Conservation (phyloP, 768 basidiomycete species). For the Russula olivacea region DNA sequence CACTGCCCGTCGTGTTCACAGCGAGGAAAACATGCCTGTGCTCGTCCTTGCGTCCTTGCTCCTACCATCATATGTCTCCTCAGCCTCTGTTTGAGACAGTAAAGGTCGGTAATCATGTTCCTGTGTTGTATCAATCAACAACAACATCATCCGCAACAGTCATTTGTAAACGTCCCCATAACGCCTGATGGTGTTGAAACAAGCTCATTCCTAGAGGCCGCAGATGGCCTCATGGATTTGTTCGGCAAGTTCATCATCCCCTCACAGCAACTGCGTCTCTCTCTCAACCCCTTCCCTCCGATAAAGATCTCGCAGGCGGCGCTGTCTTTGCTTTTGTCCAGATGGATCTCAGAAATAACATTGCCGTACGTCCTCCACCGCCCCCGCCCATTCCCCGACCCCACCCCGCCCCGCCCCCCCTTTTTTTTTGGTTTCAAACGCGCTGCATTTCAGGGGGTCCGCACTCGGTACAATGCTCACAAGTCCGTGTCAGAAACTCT, state of each 20-base stretch:
- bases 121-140: slow-evolving; percentile 8
- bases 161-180: slow-evolving; percentile 78
- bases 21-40: neutral
- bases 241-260: slow-evolving; percentile 46
- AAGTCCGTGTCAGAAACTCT: slow-evolving; percentile 46
- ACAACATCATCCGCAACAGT: slow-evolving; percentile 41
- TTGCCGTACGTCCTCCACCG: slow-evolving; percentile 51
- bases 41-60: slow-evolving; percentile 17
- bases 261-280: neutral
- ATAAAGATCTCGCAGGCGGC: slow-evolving; percentile 57
- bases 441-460: slow-evolving; percentile 50
- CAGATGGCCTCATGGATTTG: slow-evolving; percentile 74
- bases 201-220: slow-evolving; percentile 72
- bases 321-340: slow-evolving; percentile 72
- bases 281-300: neutral
- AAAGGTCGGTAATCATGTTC: slow-evolving; percentile 39
- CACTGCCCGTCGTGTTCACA: neutral
- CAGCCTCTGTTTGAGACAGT: slow-evolving; percentile 68
- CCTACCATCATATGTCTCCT: slow-evolving; percentile 40
- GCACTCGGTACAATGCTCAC: slow-evolving; percentile 44
- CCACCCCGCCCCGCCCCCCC: neutral
- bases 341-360: slow-evolving; percentile 61
- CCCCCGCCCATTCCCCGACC: neutral
- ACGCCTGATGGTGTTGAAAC: slow-evolving; percentile 78
- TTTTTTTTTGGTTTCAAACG: neutral